Percentiles rank a stretch among this genome's conserved stretches.
phyloP scores from a whole-genome alignment of 2,329 filamentous ascomycete genomes.

The Ophiostoma piceae region DNA sequence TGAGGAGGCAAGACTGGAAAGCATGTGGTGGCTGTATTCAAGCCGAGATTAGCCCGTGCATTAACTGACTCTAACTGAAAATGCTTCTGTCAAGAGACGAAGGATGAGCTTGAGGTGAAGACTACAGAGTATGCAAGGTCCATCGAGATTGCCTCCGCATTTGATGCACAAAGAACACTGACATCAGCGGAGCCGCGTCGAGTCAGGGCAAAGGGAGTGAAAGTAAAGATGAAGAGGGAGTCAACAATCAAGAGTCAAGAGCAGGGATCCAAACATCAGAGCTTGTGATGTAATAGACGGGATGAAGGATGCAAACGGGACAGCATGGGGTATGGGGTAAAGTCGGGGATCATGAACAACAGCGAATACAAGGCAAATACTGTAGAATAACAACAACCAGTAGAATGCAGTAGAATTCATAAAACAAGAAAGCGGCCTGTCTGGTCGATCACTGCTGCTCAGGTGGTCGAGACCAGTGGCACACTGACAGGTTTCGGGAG shows the following conservation, averaged over 20 bases:
- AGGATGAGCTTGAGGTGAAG: background rate
- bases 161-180: background rate
- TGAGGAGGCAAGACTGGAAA: background rate
- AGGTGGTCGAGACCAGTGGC: background rate
- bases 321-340: background rate
- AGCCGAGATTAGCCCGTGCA: constrained; percentile 5
- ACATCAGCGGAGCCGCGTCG: background rate
- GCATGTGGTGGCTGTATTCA: background rate
- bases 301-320: background rate
- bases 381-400: background rate
- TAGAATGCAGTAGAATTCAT: background rate
- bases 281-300: background rate
- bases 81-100: background rate
- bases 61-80: too few relatives aligned
- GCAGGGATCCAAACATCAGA: background rate
- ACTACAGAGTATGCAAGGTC: background rate
- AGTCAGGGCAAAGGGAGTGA: background rate
- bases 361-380: background rate
- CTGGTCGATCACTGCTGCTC: background rate
- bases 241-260: background rate
- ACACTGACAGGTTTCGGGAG: background rate
- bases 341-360: background rate
- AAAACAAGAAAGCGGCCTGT: background rate
- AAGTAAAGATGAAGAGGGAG: background rate
- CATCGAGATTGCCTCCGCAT: constrained; percentile 1